Conservation (phyloP, 2,329 filamentous ascomycete genomes). For the Ascomycota sp. region DNA sequence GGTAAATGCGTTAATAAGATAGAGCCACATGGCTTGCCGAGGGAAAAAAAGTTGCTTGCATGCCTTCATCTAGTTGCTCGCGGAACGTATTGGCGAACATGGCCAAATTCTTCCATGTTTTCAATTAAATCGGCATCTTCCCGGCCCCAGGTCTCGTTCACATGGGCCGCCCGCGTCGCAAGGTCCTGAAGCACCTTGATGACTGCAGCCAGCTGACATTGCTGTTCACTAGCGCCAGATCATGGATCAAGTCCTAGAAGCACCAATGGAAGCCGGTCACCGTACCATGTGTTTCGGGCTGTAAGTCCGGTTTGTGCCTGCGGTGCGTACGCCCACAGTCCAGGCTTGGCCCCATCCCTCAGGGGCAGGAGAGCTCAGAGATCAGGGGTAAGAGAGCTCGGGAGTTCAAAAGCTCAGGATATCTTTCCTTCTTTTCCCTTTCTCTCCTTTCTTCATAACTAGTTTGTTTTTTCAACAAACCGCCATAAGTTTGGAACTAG, state of each 20-base stretch:
- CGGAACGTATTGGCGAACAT: background rate
- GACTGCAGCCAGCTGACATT: constrained; percentile 2
- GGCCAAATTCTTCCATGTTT: background rate
- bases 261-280: constrained; percentile 5
- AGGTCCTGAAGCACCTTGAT: constrained; percentile 2
- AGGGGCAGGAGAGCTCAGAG: no score
- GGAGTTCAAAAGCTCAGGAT: no score
- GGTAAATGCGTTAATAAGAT: constrained; percentile 1
- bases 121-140: background rate
- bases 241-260: constrained; percentile 7
- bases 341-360: no score
- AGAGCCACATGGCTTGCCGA: constrained; percentile 2
- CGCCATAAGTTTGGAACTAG: no score
- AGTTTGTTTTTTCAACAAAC: no score
- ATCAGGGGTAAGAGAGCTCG: no score
- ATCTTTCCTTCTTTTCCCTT: no score
- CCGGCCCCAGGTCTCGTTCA: constrained; percentile 1
- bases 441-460: no score
- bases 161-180: background rate
- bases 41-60: constrained; percentile 1
- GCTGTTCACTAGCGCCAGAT: constrained; percentile 3
- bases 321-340: no score
- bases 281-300: no score
- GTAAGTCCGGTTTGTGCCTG: no score
- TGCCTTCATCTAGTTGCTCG: background rate